phyloP scores from a whole-genome alignment of 1,284 basidiomycete species.

The Apiotrichum sp. region DNA sequence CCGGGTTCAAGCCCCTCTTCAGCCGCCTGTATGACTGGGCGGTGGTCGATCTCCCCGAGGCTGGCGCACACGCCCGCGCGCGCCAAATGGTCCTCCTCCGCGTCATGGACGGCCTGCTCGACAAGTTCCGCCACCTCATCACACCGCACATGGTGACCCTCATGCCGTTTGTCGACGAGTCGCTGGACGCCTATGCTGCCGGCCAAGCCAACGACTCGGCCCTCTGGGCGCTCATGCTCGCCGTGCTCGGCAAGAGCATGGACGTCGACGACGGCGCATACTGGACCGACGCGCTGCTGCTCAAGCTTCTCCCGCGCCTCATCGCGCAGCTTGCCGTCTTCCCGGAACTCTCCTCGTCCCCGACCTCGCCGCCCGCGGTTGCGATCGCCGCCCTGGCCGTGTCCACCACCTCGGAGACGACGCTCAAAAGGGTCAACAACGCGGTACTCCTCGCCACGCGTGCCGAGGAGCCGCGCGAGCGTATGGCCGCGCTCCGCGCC shows the following conservation, averaged over 20 bases:
- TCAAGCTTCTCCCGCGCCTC: conserved; percentile 57
- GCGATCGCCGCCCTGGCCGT: conserved; percentile 55
- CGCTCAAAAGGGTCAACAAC: conserved; percentile 75
- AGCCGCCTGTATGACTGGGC: conserved; percentile 94
- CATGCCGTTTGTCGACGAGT: conserved; percentile 61
- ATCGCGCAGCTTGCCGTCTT: conserved; percentile 57
- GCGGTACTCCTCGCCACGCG: conserved; percentile 81
- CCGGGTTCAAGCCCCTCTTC: conserved; percentile 86
- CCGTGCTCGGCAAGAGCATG: conserved; percentile 64
- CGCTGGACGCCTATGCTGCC: conserved; percentile 54
- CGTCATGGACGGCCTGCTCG: conserved; percentile 64
- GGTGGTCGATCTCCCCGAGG: conserved; percentile 55
- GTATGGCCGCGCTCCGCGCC: conserved; percentile 64
- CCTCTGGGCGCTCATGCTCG: conserved; percentile 64
- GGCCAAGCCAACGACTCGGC: conserved; percentile 30
- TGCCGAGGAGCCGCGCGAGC: conserved; percentile 62
- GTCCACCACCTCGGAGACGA: conserved; percentile 55
- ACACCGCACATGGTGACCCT: conserved; percentile 82
- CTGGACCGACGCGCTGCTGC: conserved; percentile 78
- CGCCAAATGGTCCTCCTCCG: conserved; percentile 65
- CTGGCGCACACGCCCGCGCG: conserved; percentile 30
- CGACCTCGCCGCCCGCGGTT: conserved; percentile 29
- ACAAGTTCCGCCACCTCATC: conserved; percentile 84
- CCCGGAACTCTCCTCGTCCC: conserved; percentile 7
- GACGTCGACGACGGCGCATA: conserved; percentile 76